Evolutionary conservation across 164 flowering plant species (phyloP).

Genomic region (Saururus chinensis): DNA sequence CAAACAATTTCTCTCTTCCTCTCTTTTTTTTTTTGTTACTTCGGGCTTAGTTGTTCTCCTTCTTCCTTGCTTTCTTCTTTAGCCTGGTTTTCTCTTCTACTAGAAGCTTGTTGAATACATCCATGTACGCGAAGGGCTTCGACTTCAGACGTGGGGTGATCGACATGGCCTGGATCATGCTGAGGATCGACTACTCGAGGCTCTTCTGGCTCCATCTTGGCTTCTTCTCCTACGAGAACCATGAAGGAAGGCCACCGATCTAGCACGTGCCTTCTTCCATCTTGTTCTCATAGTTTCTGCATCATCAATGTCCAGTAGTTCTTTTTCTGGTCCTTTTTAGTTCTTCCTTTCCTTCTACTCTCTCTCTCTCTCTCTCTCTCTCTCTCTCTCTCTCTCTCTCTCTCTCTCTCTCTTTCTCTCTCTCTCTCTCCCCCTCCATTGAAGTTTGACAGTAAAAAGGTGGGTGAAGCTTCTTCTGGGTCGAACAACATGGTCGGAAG

Average conservation of each 20-base stretch:
- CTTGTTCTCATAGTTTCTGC: neutral
- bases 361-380: neutral
- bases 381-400: neutral
- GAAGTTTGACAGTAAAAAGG: neutral
- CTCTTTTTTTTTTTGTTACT: neutral
- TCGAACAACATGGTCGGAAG: neutral
- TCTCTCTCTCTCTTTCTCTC: neutral
- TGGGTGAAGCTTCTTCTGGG: neutral
- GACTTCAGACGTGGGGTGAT: slow-evolving; percentile 31
- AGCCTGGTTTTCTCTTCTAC: neutral
- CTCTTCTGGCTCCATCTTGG: slow-evolving; percentile 74
- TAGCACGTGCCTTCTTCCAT: neutral
- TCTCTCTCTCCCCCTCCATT: neutral
- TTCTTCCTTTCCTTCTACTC: neutral
- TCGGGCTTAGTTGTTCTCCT: neutral
- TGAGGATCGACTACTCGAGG: slow-evolving; percentile 64
- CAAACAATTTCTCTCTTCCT: too few species aligned
- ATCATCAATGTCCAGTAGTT: too few species aligned
- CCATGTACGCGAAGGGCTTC: slow-evolving; percentile 37
- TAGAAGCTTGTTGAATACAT: slow-evolving; percentile 3
- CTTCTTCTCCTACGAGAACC: slow-evolving; percentile 70
- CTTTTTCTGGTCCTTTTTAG: too few species aligned
- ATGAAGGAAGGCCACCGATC: slow-evolving; percentile 88
- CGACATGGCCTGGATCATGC: slow-evolving; percentile 74
- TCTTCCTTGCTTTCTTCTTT: neutral